phyloP scores from a whole-genome alignment of 352 stramenopile genomes.

The Phytophthora sansomeana region DNA sequence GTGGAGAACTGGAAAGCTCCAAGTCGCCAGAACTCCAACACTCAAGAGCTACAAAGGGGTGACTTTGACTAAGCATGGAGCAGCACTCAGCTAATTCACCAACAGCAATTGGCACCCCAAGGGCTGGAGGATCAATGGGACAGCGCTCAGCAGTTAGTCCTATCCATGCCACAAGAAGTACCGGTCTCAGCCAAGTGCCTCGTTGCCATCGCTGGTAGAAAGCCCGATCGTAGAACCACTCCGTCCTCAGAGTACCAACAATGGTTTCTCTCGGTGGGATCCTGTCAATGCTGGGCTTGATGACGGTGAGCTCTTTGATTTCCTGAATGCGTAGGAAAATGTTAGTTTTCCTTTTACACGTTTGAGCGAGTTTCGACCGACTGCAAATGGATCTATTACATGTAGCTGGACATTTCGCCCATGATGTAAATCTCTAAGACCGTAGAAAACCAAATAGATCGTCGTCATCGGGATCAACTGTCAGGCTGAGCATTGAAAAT shows the following conservation, averaged over 20 bases:
- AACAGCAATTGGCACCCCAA: conserved; percentile 14
- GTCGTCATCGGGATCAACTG: conserved; percentile 29
- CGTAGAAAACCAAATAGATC: conserved; percentile 39
- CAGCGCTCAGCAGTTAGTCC: too few species aligned
- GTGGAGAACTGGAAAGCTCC: not conserved
- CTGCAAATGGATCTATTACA: too few species aligned
- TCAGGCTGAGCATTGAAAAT: conserved; percentile 27
- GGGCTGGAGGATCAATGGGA: not conserved
- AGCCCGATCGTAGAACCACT: too few species aligned
- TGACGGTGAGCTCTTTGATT: conserved; percentile 82
- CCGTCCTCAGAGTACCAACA: too few species aligned
- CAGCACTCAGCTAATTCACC: conserved; percentile 15
- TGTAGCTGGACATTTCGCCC: too few species aligned
- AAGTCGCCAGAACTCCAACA: conserved; percentile 9
- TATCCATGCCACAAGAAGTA: too few species aligned
- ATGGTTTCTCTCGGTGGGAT: conserved; percentile 67
- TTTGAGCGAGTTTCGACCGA: too few species aligned
- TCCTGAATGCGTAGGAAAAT: conserved; percentile 70
- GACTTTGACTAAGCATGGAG: conserved; percentile 10
- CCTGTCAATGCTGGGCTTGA: conserved; percentile 74
- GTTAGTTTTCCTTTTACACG: too few species aligned
- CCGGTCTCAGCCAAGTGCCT: conserved; percentile 11
- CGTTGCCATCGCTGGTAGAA: too few species aligned
- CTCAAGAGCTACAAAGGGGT: not conserved
- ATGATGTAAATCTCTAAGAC: too few species aligned